Base-by-base conservation (phyloP, 139 green algal species). In the Helicosporidium sp. region DNA sequence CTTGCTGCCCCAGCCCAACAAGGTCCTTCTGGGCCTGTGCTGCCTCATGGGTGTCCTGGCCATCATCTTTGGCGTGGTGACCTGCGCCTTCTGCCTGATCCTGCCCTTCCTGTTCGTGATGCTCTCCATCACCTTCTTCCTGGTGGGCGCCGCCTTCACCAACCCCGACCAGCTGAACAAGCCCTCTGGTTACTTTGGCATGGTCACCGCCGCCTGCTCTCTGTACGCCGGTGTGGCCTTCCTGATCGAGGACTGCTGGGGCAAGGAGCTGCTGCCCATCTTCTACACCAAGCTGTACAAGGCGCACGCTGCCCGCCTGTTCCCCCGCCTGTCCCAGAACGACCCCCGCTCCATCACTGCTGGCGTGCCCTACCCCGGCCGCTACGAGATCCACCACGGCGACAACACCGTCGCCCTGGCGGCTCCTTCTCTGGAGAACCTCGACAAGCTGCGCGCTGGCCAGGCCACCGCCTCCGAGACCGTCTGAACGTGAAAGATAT, bases 161-260 rank as follows among this genome's bases (percentile, higher is more conserved):
- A 37, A 37, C 31, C 31, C 31, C 31, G 13, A 10, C 31, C 49
- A 44, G 44, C n/a, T n/a, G n/a, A 46, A 46, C 12, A 36, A 59
- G 23, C 68, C 63, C 23, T 72, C 68, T 5, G 74, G 74, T 37
- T 83, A 73, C 41, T 48, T 72, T 66, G 37, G 51, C 42, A 50
- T 79, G 16, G 60, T 74, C 50, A 77, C 68, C 20, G 68, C 63
- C 17, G 34, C 31, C 18, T 53, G 52, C 3, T 69, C 74, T 22
- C 70, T 77, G 51, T 82, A 79, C 18, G n/a, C n/a, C n/a, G n/a
- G n/a, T n/a, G n/a, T n/a, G n/a, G 66, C 64, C 22, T 55, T 69
- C 37, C 46, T 83, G 34, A 65, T 69, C 34, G 60, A 78, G 22
- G 68, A 76, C 29, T 51, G 59, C 29, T 59, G 55, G 43, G 58